Conservation (phyloP, 1,139 yeast genomes). For the Entelexis sorbosivorans region DNA sequence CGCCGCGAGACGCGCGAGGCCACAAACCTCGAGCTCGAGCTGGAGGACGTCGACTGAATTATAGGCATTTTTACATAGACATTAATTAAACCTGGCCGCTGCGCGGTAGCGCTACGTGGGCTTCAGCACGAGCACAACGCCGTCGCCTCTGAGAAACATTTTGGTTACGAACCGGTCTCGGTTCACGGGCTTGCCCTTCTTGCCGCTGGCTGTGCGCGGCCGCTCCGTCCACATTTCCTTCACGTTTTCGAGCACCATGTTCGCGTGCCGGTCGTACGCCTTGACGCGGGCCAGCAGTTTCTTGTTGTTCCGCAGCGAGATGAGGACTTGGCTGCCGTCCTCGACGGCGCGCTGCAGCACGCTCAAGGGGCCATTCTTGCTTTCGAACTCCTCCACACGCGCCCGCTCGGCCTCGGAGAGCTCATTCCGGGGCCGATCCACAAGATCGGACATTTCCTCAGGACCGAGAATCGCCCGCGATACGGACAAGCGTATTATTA, state of each 20-base stretch:
- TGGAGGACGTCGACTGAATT: constrained; percentile 9
- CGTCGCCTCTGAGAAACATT: constrained; percentile 88
- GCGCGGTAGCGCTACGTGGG: neutral
- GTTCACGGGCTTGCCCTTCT: constrained; percentile 56
- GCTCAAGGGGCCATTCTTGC: constrained; percentile 83
- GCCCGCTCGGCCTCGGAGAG: constrained; percentile 69
- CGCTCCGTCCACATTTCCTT: constrained; percentile 83
- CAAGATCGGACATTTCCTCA: constrained; percentile 26
- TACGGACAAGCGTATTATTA: neutral
- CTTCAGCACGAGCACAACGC: constrained; percentile 66
- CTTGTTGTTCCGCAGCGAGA: constrained; percentile 86
- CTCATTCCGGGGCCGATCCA: constrained; percentile 67
- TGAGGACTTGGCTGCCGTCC: constrained; percentile 64
- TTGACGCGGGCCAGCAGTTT: constrained; percentile 80
- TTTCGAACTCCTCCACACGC: constrained; percentile 80
- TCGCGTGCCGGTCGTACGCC: constrained; percentile 94
- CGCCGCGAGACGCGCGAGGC: constrained; percentile 29
- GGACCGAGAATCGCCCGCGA: neutral
- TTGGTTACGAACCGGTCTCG: constrained; percentile 82
- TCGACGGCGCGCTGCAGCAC: constrained; percentile 70
- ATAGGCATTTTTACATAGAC: neutral
- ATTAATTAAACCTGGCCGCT: neutral
- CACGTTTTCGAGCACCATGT: constrained; percentile 83
- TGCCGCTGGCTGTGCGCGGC: constrained; percentile 54
- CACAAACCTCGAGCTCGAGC: constrained; percentile 16